phyloP scores from a whole-genome alignment of 2,329 filamentous ascomycete species.

The Aspergillus latus region DNA sequence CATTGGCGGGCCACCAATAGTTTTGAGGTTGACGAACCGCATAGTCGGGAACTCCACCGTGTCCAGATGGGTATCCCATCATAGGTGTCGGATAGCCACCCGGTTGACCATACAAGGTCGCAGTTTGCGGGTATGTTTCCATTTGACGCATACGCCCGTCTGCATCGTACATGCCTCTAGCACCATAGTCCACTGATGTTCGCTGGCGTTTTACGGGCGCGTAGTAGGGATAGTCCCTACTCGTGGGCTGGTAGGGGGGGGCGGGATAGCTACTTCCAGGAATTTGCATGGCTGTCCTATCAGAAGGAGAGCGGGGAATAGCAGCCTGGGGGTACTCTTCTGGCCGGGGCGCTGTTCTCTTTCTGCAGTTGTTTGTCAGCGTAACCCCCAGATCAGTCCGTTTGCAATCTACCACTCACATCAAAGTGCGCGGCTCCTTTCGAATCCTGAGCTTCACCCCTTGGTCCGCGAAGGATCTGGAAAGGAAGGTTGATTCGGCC shows the following conservation, averaged over 20 bases:
- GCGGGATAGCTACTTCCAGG: constrained; percentile 32
- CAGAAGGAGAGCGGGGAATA: constrained; percentile 38
- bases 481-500: constrained; percentile 77
- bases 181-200: constrained; percentile 41
- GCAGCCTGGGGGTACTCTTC: constrained; percentile 40
- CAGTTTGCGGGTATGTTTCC: constrained; percentile 37
- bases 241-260: constrained; percentile 32
- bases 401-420: constrained; percentile 31
- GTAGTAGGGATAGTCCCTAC: constrained; percentile 39
- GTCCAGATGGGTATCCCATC: constrained; percentile 37
- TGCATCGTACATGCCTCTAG: constrained; percentile 36
- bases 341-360: constrained; percentile 39
- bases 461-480: constrained; percentile 80
- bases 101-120: constrained; percentile 34
- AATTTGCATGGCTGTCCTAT: constrained; percentile 39
- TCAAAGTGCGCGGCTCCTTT: constrained; percentile 69
- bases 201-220: constrained; percentile 40
- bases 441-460: constrained; percentile 78
- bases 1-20: neutral
- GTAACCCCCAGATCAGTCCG: neutral
- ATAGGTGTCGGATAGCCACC: constrained; percentile 35
- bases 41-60: constrained; percentile 38
- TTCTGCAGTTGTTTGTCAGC: constrained; percentile 31
- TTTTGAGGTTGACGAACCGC: constrained; percentile 31
- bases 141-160: constrained; percentile 40